Conservation (phyloP, 441 rosid genomes). For the Melastoma candidum region DNA sequence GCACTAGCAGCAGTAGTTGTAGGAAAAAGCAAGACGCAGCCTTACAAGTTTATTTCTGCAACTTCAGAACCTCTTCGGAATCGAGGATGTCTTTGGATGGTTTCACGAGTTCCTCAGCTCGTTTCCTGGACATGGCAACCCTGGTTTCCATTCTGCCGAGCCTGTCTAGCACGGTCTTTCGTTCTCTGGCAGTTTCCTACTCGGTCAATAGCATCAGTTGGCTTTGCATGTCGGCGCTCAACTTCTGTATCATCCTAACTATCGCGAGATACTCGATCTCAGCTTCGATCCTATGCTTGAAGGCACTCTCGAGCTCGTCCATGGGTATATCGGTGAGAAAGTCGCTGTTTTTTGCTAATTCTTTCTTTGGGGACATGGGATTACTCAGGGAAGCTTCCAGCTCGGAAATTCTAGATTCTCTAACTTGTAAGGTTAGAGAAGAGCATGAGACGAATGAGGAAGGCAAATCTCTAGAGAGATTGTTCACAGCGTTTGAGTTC, state of each 20-base stretch:
- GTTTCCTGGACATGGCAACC: not conserved
- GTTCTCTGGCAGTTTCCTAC: not conserved
- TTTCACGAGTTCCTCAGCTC: conserved; percentile 6
- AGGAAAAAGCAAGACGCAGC: not conserved
- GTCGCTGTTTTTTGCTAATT: conserved; percentile 23
- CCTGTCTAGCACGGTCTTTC: not conserved
- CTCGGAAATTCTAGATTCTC: conserved; percentile 40
- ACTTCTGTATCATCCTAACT: conserved; percentile 8
- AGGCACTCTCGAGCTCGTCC: conserved; percentile 42
- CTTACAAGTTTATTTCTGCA: conserved; percentile 7
- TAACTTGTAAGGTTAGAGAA: conserved; percentile 7
- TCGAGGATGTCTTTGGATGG: not conserved
- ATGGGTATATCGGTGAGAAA: conserved; percentile 37
- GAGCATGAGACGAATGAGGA: conserved; percentile 39
- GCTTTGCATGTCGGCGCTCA: conserved; percentile 6
- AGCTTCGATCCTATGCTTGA: conserved; percentile 61
- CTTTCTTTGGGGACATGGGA: conserved; percentile 23
- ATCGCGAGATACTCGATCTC: conserved; percentile 10
- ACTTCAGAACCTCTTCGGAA: conserved; percentile 7
- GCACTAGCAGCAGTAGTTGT: not conserved
- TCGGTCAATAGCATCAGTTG: conserved; percentile 7
- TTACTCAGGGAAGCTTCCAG: conserved; percentile 32
- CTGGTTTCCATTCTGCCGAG: conserved; percentile 1
- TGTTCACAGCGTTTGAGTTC: conserved; percentile 66
- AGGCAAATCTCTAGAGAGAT: conserved; percentile 59